Percentiles rank a stretch among this genome's conserved stretches.
Evolutionary conservation across 169 alveolate genomes (phyloP).

Genomic region (Cryptosporidium ryanae): DNA sequence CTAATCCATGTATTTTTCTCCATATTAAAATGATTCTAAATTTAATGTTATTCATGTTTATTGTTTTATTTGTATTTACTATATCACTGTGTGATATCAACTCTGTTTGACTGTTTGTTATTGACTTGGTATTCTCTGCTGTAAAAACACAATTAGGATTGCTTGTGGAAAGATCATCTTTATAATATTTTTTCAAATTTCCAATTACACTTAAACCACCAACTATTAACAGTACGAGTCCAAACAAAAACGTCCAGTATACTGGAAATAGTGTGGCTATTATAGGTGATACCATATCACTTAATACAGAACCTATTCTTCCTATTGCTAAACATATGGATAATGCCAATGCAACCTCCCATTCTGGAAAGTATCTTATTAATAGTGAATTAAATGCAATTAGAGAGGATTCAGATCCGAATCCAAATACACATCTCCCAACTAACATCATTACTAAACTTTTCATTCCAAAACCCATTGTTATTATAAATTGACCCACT

Average conservation of each 20-base stretch:
- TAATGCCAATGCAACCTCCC: conserved; percentile 69
- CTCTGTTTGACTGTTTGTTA: conserved; percentile 1
- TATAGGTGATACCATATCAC: conserved; percentile 72
- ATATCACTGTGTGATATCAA: conserved; percentile 27
- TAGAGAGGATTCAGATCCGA: conserved; percentile 66
- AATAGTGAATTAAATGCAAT: conserved; percentile 61
- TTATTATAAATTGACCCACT: conserved; percentile 32
- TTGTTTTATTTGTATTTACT: neutral
- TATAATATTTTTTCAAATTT: conserved; percentile 36
- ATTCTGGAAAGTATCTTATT: conserved; percentile 65
- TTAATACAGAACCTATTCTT: conserved; percentile 69
- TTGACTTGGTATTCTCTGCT: conserved; percentile 1
- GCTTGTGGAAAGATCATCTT: conserved; percentile 21
- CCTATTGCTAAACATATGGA: conserved; percentile 72
- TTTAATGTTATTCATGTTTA: conserved; percentile 18
- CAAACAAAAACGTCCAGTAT: conserved; percentile 64
- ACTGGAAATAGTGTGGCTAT: conserved; percentile 71
- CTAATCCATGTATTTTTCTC: conserved; percentile 57
- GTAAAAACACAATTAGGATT: conserved; percentile 4
- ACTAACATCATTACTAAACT: conserved; percentile 42
- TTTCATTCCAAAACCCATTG: conserved; percentile 57
- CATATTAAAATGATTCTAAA: conserved; percentile 35
- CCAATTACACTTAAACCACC: conserved; percentile 64
- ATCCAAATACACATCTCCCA: conserved; percentile 69
- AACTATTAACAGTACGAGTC: conserved; percentile 24